Percentiles rank a stretch among this genome's conserved stretches.
Conservation (phyloP, 768 basidiomycete genomes). For the Amanita molliuscula region DNA sequence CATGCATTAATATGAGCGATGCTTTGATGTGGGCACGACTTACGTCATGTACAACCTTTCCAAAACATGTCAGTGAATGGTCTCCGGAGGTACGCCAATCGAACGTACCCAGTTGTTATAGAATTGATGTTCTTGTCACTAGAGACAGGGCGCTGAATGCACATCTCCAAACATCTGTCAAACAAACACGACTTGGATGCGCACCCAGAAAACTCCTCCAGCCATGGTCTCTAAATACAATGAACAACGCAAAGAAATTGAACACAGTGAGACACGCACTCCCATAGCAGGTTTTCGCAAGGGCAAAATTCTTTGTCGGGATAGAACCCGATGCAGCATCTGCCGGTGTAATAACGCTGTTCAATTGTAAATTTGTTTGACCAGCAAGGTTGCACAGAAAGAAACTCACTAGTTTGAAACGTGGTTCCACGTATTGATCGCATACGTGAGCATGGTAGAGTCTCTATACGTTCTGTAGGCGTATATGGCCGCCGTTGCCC, state of each 20-base stretch:
- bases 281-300: slow-evolving; percentile 33
- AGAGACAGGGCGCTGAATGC: background rate
- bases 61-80: no score
- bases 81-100: no score
- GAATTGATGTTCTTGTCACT: background rate
- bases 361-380: background rate
- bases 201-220: slow-evolving; percentile 47
- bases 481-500: slow-evolving; percentile 42
- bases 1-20: background rate
- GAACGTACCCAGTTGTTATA: background rate
- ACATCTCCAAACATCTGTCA: slow-evolving; percentile 33
- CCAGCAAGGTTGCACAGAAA: background rate
- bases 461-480: slow-evolving; percentile 39
- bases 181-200: slow-evolving; percentile 20
- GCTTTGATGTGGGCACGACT: background rate
- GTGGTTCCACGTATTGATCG: slow-evolving; percentile 37
- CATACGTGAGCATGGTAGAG: slow-evolving; percentile 28
- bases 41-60: background rate
- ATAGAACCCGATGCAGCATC: slow-evolving; percentile 26
- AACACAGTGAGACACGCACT: slow-evolving; percentile 16
- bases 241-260: background rate
- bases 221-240: slow-evolving; percentile 32
- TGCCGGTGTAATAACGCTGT: slow-evolving; percentile 31
- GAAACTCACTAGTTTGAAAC: slow-evolving; percentile 33
- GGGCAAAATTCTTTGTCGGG: slow-evolving; percentile 29